Evolutionary conservation across 208 protist genomes (phyloP).

Genomic region (Kentomonas sorsogonicus): DNA sequence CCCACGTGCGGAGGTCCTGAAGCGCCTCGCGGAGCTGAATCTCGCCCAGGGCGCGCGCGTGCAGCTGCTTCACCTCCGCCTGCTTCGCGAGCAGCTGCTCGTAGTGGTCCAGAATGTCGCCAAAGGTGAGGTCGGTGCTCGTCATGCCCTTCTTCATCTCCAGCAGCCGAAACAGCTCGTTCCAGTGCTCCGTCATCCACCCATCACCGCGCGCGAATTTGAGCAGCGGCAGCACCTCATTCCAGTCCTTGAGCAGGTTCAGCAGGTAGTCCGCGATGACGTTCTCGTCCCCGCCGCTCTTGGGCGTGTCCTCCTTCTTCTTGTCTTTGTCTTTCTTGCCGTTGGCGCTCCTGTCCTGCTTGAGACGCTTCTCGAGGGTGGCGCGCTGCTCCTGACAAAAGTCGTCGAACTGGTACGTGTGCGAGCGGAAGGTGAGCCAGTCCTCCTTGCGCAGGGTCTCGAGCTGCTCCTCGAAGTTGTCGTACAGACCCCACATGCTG

Average conservation of each 20-base stretch:
- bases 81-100: constrained; percentile 74
- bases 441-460: constrained; percentile 78
- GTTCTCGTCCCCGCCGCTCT: constrained; percentile 15
- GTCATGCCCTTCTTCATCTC: constrained; percentile 67
- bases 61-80: constrained; percentile 89
- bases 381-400: constrained; percentile 87
- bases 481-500: constrained; percentile 81
- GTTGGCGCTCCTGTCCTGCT: constrained; percentile 4
- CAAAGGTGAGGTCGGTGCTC: constrained; percentile 84
- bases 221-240: constrained; percentile 65
- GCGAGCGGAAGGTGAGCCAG: constrained; percentile 93
- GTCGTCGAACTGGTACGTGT: constrained; percentile 92
- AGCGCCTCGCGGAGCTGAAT: constrained; percentile 93
- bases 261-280: constrained; percentile 65
- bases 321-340: constrained; percentile 5
- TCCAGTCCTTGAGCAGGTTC: constrained; percentile 64
- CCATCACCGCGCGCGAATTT: constrained; percentile 93
- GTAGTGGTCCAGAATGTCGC: constrained; percentile 82
- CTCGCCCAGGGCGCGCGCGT: constrained; percentile 91
- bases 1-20: constrained; percentile 93
- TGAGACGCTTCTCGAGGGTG: constrained; percentile 34
- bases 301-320: not conserved
- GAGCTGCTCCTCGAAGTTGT: constrained; percentile 73
- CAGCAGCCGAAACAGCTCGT: constrained; percentile 89
- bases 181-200: constrained; percentile 96